Conservation (phyloP, 495 filamentous ascomycete genomes). For the Evernia prunastri region DNA sequence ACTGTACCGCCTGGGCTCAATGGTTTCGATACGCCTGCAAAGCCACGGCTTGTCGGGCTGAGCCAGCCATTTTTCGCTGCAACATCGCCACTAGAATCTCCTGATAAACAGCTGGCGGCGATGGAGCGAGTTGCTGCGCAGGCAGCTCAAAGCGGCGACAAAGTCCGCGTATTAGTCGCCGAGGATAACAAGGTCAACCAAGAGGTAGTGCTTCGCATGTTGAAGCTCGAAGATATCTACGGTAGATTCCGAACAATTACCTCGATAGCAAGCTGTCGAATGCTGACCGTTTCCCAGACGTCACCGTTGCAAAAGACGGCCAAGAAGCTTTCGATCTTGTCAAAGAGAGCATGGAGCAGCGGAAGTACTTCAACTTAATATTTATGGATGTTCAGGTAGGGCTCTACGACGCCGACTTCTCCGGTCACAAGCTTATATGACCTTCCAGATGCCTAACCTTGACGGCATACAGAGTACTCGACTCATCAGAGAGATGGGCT, state of each 20-base stretch:
- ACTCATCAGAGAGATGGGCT: constrained; percentile 82
- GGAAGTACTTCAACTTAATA: constrained; percentile 69
- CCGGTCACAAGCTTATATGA: neutral
- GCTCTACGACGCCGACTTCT: neutral
- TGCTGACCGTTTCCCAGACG: constrained; percentile 44
- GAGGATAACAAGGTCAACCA: constrained; percentile 96
- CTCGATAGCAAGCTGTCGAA: neutral
- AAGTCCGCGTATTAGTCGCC: constrained; percentile 79
- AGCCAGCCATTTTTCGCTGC: constrained; percentile 82
- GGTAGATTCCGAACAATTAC: constrained; percentile 30
- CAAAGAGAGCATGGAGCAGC: constrained; percentile 68
- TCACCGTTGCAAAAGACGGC: constrained; percentile 77
- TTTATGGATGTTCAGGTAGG: constrained; percentile 74
- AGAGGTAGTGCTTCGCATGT: constrained; percentile 77
- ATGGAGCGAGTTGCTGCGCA: constrained; percentile 44
- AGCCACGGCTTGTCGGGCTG: constrained; percentile 74
- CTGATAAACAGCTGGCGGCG: constrained; percentile 43
- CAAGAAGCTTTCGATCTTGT: constrained; percentile 85
- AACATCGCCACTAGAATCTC: constrained; percentile 39
- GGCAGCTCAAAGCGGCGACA: constrained; percentile 45
- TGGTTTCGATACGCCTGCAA: constrained; percentile 27
- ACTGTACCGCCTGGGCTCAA: constrained; percentile 18
- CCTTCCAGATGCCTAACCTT: constrained; percentile 75
- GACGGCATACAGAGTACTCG: constrained; percentile 83
- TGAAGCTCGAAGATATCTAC: constrained; percentile 62